Base-by-base conservation (phyloP, 257 asterid species). In the Solanum bulbocastanum region DNA sequence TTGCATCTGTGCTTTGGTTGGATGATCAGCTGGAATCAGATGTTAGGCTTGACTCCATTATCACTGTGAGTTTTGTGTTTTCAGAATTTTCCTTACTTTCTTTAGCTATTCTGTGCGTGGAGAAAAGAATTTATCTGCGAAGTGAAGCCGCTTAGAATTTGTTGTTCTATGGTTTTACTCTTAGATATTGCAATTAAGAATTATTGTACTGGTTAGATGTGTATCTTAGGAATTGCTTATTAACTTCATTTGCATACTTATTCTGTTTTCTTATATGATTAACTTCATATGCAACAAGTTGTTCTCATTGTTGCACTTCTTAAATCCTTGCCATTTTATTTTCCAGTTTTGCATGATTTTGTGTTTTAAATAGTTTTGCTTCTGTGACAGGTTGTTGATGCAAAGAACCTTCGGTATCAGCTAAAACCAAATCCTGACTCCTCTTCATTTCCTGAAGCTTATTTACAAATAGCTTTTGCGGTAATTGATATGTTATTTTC, bases 1-100 rank as follows among this genome's bases (percentile, higher is more conserved):
- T 97, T 84, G 98, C 98, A 89, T 97, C 99, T 39, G 95, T 97
- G 89, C 98, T 97, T 88, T 97, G 99, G 99, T 92, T 97, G 94
- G 99, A 97, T 92, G 98, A 97, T 91, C 98, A 95, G 91, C 92
- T 96, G 89, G 98, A 97, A 87, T 93, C 99, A 87, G 95, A 91
- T 87, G 96, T 96, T 73, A 92, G 94, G 88, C 98, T 97, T 71
- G 98, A 97, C 91, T 97, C 98, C 20, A 94, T 97, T 84, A 94
- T 97, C 88, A 97, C 99, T 9, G 99, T 97, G 91, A 92, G 98
- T 90, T 89, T 76, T 72, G 87, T 88, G 8, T 75, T 44, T 5
- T 36, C 39, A n/a, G 49, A 5, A 44, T 76, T 18, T 37, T 56
- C 3, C 13, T 84, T 44, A 27, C 9, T 82, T 49, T 52, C 9